Base-by-base conservation (phyloP, 75 land plant species). In the Adiantum capillusveneris region DNA sequence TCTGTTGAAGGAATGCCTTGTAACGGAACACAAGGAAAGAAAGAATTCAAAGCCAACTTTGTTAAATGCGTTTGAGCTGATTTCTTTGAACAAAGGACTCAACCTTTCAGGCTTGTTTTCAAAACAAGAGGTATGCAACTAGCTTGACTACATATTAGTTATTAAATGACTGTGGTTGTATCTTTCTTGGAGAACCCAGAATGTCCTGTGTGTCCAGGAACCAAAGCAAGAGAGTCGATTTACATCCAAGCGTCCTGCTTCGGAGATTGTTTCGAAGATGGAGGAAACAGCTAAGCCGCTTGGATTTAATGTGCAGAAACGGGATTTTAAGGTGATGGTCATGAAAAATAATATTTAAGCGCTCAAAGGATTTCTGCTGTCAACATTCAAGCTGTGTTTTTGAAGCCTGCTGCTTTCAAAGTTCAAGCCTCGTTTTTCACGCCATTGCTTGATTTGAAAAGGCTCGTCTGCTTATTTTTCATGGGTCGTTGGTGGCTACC, bases 71-170 rank as follows among this genome's bases (percentile, higher is more conserved):
- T 83, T 83, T 30, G 85, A 83, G 64, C 67, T 83, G 18, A 83
- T 83, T 6, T 83, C 85, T 12, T 68, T 80, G 37, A 80, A 83
- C 1, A 52, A 43, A 11, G 85, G 85, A 6, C 77, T 83, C 28
- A 71, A 83, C 57, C 63, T 83, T 0, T 75, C 84, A 2, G 85
- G 84, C 7, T 43, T 83, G 50, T 83, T 83, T 57, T 79, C 79
- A 56, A 68, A 80, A 5, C 1, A 60, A 31, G 27, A 18, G 25
- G 56, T 65, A 60, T 31, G 63, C 20, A 45, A 37, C 13, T 2
- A 1, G 12, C 9, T 41, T n/a, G n/a, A n/a, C n/a, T n/a, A n/a
- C n/a, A n/a, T n/a, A 39, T 39, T 13, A 9, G 42, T 39, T 9
- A 39, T 7, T 7, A 39, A 11, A n/a, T n/a, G n/a, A n/a, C n/a